Base-by-base conservation (phyloP, 2,329 filamentous ascomycete species). In the Fusarium sp. region DNA sequence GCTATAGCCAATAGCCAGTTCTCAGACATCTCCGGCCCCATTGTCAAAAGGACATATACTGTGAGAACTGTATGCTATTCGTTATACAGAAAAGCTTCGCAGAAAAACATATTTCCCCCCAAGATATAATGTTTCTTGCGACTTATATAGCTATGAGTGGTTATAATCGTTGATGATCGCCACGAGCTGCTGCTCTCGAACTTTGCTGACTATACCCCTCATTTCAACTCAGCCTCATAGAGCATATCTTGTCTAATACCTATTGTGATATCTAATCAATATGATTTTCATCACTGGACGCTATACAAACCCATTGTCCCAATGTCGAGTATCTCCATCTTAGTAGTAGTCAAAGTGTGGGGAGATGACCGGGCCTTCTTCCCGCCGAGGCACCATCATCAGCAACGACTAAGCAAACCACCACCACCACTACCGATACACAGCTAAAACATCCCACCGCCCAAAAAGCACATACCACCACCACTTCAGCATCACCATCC, bases 301-400 rank as follows among this genome's bases (percentile, higher is more conserved):
- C 13, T 27, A n/a, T 27, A 39, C 33, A 29, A 20, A 14, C 38
- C 18, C n/a, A 27, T 46, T 35, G 11, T 46, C 29, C 29, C 17
- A 18, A 35, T 31, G 4, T 18, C 20, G 33, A 44, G 38, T 58
- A 38, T 57, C 31, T 55, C 39, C 31, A 25, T 39, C 46, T 55
- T 31, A 14, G 33, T 46, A 18, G 49, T 45, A 29, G 36, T 59
- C 38, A 44, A 56, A 65, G 47, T 68, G 64, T 65, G 69, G 66
- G 65, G 65, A 50, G 58, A 70, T 41, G 45, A 25, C 65, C 74
- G 68, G 74, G 70, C 68, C 61, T 73, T 76, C 73, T 73, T 68
- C 72, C 71, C 49, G 70, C 73, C 71, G 70, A 74, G 52, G 70
- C 63, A 58, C 61, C 42, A 61, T 66, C 59, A 65, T 49, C 69